These are phyloP conservation scores for Cairneyella variabilis DNA, from an alignment of 495 filamentous ascomycete genomes.

Conservation along the genomic window DNA sequence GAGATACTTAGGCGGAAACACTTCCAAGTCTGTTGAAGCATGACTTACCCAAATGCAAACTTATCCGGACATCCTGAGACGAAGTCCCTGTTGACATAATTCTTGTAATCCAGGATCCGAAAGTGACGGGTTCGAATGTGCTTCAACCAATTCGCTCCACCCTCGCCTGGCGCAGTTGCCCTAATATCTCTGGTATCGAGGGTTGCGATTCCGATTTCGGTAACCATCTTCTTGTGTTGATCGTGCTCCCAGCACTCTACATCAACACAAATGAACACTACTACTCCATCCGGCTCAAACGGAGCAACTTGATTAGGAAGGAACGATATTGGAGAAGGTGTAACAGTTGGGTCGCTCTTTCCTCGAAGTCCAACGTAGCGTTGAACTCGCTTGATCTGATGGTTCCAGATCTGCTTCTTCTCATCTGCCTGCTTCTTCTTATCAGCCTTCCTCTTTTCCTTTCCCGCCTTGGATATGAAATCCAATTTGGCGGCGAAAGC, in stretches of 20 bases:
- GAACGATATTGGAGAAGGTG: conserved; percentile 5
- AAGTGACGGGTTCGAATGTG: conserved; percentile 70
- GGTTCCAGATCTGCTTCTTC: conserved; percentile 42
- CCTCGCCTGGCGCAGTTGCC: conserved; percentile 53
- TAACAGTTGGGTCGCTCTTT: neutral
- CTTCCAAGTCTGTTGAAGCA: neutral
- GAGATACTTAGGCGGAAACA: too few relatives aligned
- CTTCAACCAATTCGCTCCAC: conserved; percentile 58
- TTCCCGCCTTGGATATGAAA: conserved; percentile 33
- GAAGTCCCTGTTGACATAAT: conserved; percentile 59
- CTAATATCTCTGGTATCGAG: conserved; percentile 65
- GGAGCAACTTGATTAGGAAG: conserved; percentile 23
- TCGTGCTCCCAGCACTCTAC: conserved; percentile 73
- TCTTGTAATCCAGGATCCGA: conserved; percentile 62
- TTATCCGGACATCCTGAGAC: conserved; percentile 64
- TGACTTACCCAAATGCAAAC: conserved; percentile 69
- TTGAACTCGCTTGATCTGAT: conserved; percentile 57
- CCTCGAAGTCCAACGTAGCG: conserved; percentile 62
- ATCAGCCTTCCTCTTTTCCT: conserved; percentile 49
- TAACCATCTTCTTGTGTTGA: conserved; percentile 57
- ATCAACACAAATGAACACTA: conserved; percentile 77
- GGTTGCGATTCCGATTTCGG: conserved; percentile 80
- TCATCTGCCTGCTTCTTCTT: conserved; percentile 40
- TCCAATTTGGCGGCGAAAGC: conserved; percentile 48
- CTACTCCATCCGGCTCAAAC: conserved; percentile 41